Percentiles rank a stretch among this genome's conserved stretches.
These are phyloP conservation scores for Malus fusca DNA, from an alignment of 306 rosid species.

Conservation along the genomic window DNA sequence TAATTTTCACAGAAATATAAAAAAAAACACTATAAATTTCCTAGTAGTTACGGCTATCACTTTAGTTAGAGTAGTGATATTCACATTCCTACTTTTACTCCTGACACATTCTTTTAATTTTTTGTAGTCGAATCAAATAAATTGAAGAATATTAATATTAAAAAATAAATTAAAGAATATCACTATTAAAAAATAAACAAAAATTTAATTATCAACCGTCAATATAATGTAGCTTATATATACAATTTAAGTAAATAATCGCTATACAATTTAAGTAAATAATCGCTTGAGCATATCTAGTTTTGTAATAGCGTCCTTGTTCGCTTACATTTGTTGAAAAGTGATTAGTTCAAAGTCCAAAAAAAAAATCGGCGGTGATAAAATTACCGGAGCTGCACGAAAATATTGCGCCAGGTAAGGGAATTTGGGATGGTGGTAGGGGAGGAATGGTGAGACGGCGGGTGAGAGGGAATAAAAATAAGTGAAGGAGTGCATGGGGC, in stretches of 20 bases:
- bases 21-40: neutral
- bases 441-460: slow-evolving; percentile 6
- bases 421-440: neutral
- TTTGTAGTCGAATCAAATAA: no score
- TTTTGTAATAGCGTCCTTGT: slow-evolving; percentile 1
- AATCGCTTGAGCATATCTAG: no score
- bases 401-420: neutral
- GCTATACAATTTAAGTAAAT: no score
- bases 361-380: neutral
- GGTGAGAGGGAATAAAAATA: slow-evolving; percentile 35
- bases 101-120: no score
- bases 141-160: no score
- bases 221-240: no score
- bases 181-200: no score
- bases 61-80: no score
- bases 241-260: no score
- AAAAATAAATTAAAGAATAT: no score
- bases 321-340: slow-evolving; percentile 23
- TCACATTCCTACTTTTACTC: no score
- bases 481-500: slow-evolving; percentile 53
- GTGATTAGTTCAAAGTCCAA: neutral
- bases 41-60: neutral
- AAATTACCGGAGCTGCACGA: neutral
- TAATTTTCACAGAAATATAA: neutral
- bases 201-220: no score